A percentile compares a stretch with the other conserved stretches of the same genome.
Evolutionary conservation across 768 basidiomycete species (phyloP).

Genomic region (Lactarius akahatsu): DNA sequence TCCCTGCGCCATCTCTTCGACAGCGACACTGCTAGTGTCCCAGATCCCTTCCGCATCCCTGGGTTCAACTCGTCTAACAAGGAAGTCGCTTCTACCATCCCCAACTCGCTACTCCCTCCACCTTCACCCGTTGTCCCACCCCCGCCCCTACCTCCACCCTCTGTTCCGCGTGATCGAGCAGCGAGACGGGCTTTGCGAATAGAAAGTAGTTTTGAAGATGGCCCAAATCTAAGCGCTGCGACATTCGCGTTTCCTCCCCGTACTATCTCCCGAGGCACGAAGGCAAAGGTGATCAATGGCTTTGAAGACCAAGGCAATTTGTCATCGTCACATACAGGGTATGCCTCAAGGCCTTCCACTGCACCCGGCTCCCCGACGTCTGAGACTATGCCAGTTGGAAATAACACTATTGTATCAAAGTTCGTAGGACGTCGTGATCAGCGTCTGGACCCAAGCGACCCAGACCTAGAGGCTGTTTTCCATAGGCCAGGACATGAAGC

Average conservation of each 20-base stretch:
- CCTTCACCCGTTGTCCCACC: slow-evolving; percentile 39
- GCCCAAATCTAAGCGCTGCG: slow-evolving; percentile 45
- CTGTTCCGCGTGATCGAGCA: slow-evolving; percentile 36
- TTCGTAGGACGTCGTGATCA: slow-evolving; percentile 9
- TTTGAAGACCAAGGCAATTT: slow-evolving; percentile 15
- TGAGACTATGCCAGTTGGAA: neutral
- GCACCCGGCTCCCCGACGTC: slow-evolving; percentile 5
- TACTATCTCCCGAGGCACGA: slow-evolving; percentile 33
- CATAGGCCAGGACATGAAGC: slow-evolving; percentile 10
- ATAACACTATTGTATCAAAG: slow-evolving; percentile 1
- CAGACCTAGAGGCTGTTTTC: neutral
- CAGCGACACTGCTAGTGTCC: slow-evolving; percentile 41
- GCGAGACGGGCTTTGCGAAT: slow-evolving; percentile 35
- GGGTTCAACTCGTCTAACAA: slow-evolving; percentile 33
- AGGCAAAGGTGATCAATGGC: slow-evolving; percentile 5
- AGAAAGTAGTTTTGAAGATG: slow-evolving; percentile 42
- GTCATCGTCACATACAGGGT: neutral
- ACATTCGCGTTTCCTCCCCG: slow-evolving; percentile 55
- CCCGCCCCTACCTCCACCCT: slow-evolving; percentile 40
- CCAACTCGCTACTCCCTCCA: slow-evolving; percentile 29
- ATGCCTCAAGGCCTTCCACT: neutral
- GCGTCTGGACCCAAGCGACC: slow-evolving; percentile 12
- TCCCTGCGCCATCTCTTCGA: slow-evolving; percentile 82
- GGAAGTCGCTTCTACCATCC: slow-evolving; percentile 29
- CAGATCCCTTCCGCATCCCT: slow-evolving; percentile 47